phyloP scores from a whole-genome alignment of 768 basidiomycete genomes.

The Amanita exitialis region DNA sequence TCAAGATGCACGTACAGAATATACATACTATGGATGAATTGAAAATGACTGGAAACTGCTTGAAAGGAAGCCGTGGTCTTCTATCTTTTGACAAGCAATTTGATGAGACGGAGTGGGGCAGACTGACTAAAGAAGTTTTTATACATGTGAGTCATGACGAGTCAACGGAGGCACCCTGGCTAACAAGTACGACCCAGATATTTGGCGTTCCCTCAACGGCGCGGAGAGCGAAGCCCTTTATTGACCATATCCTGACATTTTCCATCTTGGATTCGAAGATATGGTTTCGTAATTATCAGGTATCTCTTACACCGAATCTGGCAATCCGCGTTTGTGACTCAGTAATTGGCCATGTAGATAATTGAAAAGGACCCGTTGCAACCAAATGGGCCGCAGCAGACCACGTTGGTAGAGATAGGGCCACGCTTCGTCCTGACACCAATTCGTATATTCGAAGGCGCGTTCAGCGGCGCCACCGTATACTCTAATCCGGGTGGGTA shows the following conservation, averaged over 20 bases:
- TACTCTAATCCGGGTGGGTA: constrained; percentile 87
- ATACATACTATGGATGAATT: constrained; percentile 99
- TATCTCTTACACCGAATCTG: constrained; percentile 20
- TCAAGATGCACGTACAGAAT: constrained; percentile 97
- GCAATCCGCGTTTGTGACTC: constrained; percentile 2
- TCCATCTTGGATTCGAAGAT: constrained; percentile 93
- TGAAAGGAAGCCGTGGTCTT: constrained; percentile 90
- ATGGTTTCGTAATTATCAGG: constrained; percentile 99
- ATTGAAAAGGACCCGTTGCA: constrained; percentile 89
- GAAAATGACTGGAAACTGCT: constrained; percentile 98
- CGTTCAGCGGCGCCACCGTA: constrained; percentile 89
- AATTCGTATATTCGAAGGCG: constrained; percentile 96
- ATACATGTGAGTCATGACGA: constrained; percentile 58
- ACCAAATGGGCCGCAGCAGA: constrained; percentile 77
- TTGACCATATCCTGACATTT: constrained; percentile 96
- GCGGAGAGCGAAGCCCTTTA: constrained; percentile 88
- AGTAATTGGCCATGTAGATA: constrained; percentile 41
- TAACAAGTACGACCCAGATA: constrained; percentile 41
- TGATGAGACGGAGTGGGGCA: constrained; percentile 81
- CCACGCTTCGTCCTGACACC: constrained; percentile 96
- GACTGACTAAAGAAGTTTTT: constrained; percentile 85
- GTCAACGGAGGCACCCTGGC: background rate
- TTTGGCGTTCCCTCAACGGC: constrained; percentile 93
- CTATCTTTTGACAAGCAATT: constrained; percentile 89
- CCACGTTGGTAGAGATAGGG: constrained; percentile 91